Evolutionary conservation across 768 basidiomycete genomes (phyloP), one percentile per base, ranked within the genome.

Genomic region (Zangia roseola): DNA sequence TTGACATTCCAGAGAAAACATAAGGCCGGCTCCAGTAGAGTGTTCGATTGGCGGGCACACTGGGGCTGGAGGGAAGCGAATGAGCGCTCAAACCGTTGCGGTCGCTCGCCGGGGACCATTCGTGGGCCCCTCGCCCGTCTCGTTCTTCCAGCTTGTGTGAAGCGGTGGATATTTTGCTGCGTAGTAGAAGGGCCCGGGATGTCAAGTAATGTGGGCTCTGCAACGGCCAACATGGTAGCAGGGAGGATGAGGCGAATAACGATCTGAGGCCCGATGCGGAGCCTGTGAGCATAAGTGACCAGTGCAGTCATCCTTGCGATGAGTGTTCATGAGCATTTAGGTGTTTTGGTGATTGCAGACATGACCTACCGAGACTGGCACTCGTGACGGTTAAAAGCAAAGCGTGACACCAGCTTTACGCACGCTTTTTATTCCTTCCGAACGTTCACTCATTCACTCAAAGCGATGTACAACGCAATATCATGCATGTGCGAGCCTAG

Each of bases 271-370:
- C 83, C 79, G 77, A 78, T 76, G 80, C 83, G 80, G 84, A 86
- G 81, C 80, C 86, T 82, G 82, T 82, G 72, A 88, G 80, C 88
- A 90, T 91, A 79, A 83, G 87, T 82, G 54, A 60, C 54, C 71
- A 60, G 57, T 75, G 74, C 81, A 84, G 77, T 84, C 87, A 89
- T 88, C 78, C 86, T 88, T 60, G 25, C 31, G 47, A 34, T 26
- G 39, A 20, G n/a, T n/a, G n/a, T n/a, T n/a, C n/a, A n/a, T 58
- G 43, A 64, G 53, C 26, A 7, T 13, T 10, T 24, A 23, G 46
- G n/a, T n/a, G 5, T 30, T 30, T 45, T 40, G 31, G 30, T 26
- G 10, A 21, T 39, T 19, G 47, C 14, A 10, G 26, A 45, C 43
- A 37, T 33, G 34, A 67, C 75, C 34, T 58, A 78, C 76, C 76